phyloP scores from a whole-genome alignment of 306 rosid species.

The Notholithocarpus densiflorus region DNA sequence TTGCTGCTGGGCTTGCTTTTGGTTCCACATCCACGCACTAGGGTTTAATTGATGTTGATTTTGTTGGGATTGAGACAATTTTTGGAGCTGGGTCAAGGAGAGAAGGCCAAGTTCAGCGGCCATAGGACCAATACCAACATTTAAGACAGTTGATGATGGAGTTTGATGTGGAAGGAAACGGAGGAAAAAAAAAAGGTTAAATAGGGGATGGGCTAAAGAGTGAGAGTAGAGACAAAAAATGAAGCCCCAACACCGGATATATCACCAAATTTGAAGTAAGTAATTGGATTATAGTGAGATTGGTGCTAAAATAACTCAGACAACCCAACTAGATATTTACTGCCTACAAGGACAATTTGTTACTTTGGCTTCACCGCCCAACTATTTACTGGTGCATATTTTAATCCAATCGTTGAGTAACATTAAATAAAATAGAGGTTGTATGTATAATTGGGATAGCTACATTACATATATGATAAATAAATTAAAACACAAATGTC shows the following conservation, averaged over 20 bases:
- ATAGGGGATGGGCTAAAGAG: constrained; percentile 34
- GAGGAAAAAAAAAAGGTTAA: constrained; percentile 25
- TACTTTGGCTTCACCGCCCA: constrained; percentile 58
- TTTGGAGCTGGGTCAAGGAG: constrained; percentile 57
- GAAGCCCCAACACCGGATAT: constrained; percentile 59
- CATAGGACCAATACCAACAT: constrained; percentile 60
- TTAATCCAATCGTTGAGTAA: neutral
- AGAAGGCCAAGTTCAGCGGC: constrained; percentile 65
- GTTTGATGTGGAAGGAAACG: constrained; percentile 33
- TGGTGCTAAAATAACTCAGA: constrained; percentile 17
- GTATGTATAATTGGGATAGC: too few species aligned
- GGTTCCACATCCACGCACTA: constrained; percentile 67
- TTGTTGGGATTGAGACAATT: constrained; percentile 38
- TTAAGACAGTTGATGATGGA: constrained; percentile 41
- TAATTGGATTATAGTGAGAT: constrained; percentile 46
- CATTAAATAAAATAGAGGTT: neutral
- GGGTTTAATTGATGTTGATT: constrained; percentile 13
- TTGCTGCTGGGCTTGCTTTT: constrained; percentile 32
- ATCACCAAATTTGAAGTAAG: constrained; percentile 56
- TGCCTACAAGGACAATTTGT: constrained; percentile 25
- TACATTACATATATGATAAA: too few species aligned
- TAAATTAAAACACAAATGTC: neutral
- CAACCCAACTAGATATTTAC: constrained; percentile 15
- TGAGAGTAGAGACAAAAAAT: constrained; percentile 46
- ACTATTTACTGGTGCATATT: neutral